These are phyloP conservation scores for Davidsoniella virescens DNA, from an alignment of 2,329 filamentous ascomycete genomes.

Conservation along the genomic window DNA sequence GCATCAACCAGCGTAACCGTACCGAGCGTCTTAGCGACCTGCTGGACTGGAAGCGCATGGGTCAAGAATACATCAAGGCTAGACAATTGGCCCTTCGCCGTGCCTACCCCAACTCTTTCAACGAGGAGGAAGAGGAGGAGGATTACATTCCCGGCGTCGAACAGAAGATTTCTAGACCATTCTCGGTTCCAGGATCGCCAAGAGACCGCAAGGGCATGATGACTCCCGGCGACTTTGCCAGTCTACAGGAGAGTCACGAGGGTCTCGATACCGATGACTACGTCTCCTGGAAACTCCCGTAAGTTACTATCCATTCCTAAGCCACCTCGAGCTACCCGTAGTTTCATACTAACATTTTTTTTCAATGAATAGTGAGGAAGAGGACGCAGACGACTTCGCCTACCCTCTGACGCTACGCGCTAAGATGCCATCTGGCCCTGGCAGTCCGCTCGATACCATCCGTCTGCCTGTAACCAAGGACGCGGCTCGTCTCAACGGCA, in stretches of 20 bases:
- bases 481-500: not conserved
- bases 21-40: slow-evolving; percentile 90
- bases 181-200: slow-evolving; percentile 87
- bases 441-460: slow-evolving; percentile 13
- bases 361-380: slow-evolving; percentile 53
- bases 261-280: slow-evolving; percentile 93
- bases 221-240: slow-evolving; percentile 96
- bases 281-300: slow-evolving; percentile 95
- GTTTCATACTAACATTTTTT: slow-evolving; percentile 15
- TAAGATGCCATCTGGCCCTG: slow-evolving; percentile 25
- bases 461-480: slow-evolving; percentile 8
- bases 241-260: slow-evolving; percentile 84
- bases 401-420: slow-evolving; percentile 42
- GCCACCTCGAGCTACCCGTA: slow-evolving; percentile 1
- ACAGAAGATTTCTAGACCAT: slow-evolving; percentile 84
- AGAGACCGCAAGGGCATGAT: slow-evolving; percentile 90
- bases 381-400: slow-evolving; percentile 63
- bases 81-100: slow-evolving; percentile 79
- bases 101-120: slow-evolving; percentile 80
- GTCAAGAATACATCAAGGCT: slow-evolving; percentile 97
- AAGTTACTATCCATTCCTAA: slow-evolving; percentile 31
- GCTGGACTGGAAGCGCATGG: slow-evolving; percentile 98
- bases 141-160: slow-evolving; percentile 87
- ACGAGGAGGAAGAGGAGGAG: slow-evolving; percentile 58
- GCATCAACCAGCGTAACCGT: slow-evolving; percentile 96